Conservation (phyloP, 2,329 filamentous ascomycete species). For the Talaromyces islandicus region DNA sequence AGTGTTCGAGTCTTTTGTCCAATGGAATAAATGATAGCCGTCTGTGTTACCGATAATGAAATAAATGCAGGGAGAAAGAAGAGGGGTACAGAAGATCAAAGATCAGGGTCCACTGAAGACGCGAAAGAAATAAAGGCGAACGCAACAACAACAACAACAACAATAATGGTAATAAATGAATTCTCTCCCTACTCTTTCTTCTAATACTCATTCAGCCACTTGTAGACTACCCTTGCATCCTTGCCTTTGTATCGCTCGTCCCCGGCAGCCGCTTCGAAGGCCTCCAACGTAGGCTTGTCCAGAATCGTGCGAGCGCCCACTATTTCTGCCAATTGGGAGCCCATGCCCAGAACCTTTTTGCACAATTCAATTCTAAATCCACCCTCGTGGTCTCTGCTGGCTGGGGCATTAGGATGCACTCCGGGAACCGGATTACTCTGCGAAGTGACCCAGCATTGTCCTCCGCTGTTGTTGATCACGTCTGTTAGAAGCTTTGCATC, state of each 20-base stretch:
- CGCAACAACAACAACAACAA: background rate
- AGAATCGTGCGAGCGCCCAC: constrained; percentile 46
- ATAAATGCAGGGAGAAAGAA: background rate
- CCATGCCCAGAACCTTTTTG: constrained; percentile 52
- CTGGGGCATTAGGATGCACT: constrained; percentile 36
- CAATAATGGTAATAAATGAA: background rate
- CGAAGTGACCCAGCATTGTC: constrained; percentile 22
- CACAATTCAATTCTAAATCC: constrained; percentile 52
- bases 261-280: constrained; percentile 46
- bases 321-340: constrained; percentile 46
- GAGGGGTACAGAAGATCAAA: background rate
- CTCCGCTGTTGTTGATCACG: constrained; percentile 19
- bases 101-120: background rate
- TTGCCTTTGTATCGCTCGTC: constrained; percentile 46
- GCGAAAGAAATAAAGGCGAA: background rate
- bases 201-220: constrained; percentile 42
- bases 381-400: constrained; percentile 32
- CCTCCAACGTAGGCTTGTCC: constrained; percentile 43
- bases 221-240: constrained; percentile 52
- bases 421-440: constrained; percentile 26
- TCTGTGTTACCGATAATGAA: background rate
- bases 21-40: background rate
- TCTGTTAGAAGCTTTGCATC: constrained; percentile 21
- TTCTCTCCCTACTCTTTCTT: constrained; percentile 2
- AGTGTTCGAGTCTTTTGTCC: background rate